A percentile compares a stretch with the other conserved stretches of the same genome.
Evolutionary conservation across 2,329 filamentous ascomycete genomes (phyloP).

Genomic region (Penicillium sp.): DNA sequence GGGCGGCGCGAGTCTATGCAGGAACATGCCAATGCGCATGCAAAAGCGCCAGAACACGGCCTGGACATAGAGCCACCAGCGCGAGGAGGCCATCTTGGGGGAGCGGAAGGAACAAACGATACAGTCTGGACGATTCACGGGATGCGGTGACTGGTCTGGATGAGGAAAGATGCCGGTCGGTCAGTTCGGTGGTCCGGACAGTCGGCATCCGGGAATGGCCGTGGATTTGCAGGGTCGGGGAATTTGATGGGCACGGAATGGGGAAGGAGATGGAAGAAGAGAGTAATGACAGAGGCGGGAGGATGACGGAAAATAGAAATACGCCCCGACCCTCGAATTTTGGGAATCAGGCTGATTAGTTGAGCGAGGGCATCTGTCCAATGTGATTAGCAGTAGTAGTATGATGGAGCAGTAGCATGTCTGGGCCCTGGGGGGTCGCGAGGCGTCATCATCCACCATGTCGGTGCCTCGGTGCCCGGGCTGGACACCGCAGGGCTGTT

Average conservation of each 20-base stretch:
- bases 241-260: neutral
- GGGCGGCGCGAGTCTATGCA: slow-evolving; percentile 66
- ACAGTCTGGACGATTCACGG: neutral
- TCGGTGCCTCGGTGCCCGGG: neutral
- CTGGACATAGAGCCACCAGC: slow-evolving; percentile 65
- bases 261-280: neutral
- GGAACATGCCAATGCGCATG: slow-evolving; percentile 69
- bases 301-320: neutral
- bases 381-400: neutral
- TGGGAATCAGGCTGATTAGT: neutral
- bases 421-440: neutral
- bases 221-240: neutral
- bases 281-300: neutral
- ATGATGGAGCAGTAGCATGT: neutral
- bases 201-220: slow-evolving; percentile 1
- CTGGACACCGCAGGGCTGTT: slow-evolving; percentile 5
- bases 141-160: neutral
- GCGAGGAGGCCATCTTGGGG: slow-evolving; percentile 39
- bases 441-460: neutral
- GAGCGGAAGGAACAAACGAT: neutral
- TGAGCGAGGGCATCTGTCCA: neutral
- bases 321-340: neutral
- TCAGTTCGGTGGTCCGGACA: neutral
- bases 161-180: slow-evolving; percentile 7
- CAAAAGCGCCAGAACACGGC: slow-evolving; percentile 69